phyloP scores from a whole-genome alignment of 352 stramenopile genomes.

The Thalassiosira allenii region DNA sequence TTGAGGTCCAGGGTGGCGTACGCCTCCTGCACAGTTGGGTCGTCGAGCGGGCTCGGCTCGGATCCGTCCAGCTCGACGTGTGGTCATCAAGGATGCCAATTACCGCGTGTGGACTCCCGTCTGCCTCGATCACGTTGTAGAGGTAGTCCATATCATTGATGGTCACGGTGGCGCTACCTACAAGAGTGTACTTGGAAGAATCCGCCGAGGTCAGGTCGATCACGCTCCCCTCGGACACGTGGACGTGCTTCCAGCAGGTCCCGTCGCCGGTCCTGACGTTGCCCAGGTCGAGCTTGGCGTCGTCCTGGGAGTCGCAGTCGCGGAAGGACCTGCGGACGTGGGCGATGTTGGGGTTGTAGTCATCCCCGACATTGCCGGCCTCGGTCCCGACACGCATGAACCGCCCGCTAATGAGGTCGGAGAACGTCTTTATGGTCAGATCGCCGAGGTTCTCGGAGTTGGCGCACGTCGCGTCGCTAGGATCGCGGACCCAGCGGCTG shows the following conservation, averaged over 20 bases:
- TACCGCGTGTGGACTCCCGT: no score
- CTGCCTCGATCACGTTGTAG: neutral
- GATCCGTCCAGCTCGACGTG: neutral
- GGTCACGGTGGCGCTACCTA: neutral
- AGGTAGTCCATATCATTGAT: neutral
- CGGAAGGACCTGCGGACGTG: neutral
- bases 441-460: neutral
- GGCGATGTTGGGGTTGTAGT: constrained; percentile 6
- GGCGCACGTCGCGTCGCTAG: neutral
- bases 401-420: constrained; percentile 11
- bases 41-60: neutral
- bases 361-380: no score
- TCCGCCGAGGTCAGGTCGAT: constrained; percentile 7
- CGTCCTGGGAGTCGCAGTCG: neutral
- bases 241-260: constrained; percentile 17
- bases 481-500: constrained; percentile 10
- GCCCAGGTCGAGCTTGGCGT: constrained; percentile 14
- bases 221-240: neutral
- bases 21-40: constrained; percentile 3
- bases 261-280: constrained; percentile 10
- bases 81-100: constrained; percentile 13
- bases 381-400: no score
- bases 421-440: neutral
- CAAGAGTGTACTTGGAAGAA: neutral
- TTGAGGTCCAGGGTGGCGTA: constrained; percentile 12